phyloP scores from a whole-genome alignment of 139 green algal species.

The Chlorella sp. region DNA sequence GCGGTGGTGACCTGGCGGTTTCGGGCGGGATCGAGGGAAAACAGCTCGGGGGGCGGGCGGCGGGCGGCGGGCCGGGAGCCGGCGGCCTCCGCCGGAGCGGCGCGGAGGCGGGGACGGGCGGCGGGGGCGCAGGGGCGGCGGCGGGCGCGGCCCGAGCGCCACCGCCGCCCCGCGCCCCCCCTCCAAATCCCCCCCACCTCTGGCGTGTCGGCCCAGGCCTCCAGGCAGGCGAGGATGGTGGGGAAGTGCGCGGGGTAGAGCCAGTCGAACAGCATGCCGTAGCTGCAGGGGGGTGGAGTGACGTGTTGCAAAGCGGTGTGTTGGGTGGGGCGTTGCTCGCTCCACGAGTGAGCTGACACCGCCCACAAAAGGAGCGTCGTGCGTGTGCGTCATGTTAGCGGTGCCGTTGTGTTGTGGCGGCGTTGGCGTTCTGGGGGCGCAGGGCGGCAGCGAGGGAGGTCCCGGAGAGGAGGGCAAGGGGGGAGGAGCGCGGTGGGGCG shows the following conservation, averaged over 20 bases:
- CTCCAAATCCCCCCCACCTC: conserved; percentile 24
- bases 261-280: conserved; percentile 93
- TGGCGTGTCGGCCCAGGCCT: conserved; percentile 84
- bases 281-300: background rate
- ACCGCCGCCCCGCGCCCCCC: no score
- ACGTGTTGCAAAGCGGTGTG: no score
- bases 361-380: no score
- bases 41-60: no score
- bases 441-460: background rate
- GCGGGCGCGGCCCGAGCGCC: no score
- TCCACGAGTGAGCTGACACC: no score
- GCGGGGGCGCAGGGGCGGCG: no score
- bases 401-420: background rate
- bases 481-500: background rate
- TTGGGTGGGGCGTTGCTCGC: no score
- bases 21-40: background rate
- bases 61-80: no score
- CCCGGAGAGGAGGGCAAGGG: background rate
- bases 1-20: conserved; percentile 81
- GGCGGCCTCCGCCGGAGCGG: no score
- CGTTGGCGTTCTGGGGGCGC: background rate
- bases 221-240: conserved; percentile 75
- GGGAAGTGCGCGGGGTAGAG: conserved; percentile 92
- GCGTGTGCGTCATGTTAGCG: background rate
- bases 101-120: no score